Percentiles rank a stretch among this genome's conserved stretches.
Conservation (phyloP, 225 moss, liverwort and hornwort genomes). For the Climacium dendroides region DNA sequence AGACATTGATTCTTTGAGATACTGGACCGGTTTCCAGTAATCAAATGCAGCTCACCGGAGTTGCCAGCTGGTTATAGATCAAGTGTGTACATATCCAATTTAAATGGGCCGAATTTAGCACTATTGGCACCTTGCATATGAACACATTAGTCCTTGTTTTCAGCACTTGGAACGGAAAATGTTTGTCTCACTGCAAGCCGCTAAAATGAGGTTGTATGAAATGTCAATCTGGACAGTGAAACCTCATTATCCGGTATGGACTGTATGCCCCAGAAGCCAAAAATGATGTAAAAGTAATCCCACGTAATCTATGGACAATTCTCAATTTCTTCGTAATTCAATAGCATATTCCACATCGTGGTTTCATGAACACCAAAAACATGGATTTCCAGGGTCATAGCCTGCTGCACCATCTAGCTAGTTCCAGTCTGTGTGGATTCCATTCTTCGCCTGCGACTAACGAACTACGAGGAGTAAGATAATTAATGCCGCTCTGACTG, state of each 20-base stretch:
- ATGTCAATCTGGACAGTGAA: not conserved
- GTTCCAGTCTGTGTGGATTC: not conserved
- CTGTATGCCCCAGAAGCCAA: not conserved
- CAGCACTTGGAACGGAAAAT: not conserved
- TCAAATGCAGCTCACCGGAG: not conserved
- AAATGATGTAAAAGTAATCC: not conserved
- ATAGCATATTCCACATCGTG: not conserved
- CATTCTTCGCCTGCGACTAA: not conserved
- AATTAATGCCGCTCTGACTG: not conserved
- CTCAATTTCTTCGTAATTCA: not conserved
- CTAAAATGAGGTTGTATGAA: not conserved
- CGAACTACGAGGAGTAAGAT: not conserved
- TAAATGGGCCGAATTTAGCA: not conserved
- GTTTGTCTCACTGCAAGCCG: not conserved
- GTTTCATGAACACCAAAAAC: not conserved
- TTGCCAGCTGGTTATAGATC: not conserved
- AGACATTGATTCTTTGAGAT: not conserved
- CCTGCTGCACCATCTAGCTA: not conserved
- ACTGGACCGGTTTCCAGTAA: not conserved
- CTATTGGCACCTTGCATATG: not conserved
- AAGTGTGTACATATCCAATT: not conserved
- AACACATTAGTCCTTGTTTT: not conserved
- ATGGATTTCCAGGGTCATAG: too few species aligned
- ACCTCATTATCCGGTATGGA: too few species aligned
- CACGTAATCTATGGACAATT: not conserved